These are phyloP conservation scores for Apiotrichum laibachii DNA, from an alignment of 1,284 basidiomycete species.

Conservation along the genomic window DNA sequence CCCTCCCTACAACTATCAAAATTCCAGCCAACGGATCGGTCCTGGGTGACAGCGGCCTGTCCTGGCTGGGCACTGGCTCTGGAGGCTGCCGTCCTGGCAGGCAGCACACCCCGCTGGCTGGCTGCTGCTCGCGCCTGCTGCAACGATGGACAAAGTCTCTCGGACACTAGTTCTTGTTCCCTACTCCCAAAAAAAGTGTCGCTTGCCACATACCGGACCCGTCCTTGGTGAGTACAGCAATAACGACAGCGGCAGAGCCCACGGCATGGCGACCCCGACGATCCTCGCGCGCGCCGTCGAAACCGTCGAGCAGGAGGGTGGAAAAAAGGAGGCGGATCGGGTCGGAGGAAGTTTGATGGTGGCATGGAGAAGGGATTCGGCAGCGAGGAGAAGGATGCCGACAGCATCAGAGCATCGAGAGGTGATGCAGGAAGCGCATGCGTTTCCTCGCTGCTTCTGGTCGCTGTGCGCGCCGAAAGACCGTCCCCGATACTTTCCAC, in stretches of 20 bases:
- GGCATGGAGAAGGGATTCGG: too few relatives aligned
- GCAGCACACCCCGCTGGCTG: neutral
- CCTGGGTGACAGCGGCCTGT: too few relatives aligned
- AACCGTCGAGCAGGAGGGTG: neutral
- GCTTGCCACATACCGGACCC: conserved; percentile 20
- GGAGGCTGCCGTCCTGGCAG: neutral
- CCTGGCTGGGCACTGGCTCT: too few relatives aligned
- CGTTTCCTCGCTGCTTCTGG: too few relatives aligned
- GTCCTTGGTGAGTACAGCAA: conserved; percentile 25
- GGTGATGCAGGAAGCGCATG: too few relatives aligned
- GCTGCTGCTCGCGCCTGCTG: neutral
- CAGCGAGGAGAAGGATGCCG: too few relatives aligned
- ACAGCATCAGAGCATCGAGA: too few relatives aligned
- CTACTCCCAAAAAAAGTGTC: conserved; percentile 8
- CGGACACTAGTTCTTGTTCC: conserved; percentile 1
- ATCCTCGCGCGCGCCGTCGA: neutral
- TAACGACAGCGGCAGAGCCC: neutral
- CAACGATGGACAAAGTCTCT: neutral
- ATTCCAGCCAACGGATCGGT: too few relatives aligned
- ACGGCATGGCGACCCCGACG: neutral
- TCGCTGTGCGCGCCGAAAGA: too few relatives aligned
- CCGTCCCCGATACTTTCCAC: too few relatives aligned
- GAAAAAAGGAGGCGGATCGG: neutral
- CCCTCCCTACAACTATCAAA: too few relatives aligned
- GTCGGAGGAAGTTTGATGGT: too few relatives aligned